Percentiles rank a stretch among this genome's conserved stretches.
Conservation (phyloP, 331 rosid genomes). For the Rosa hybrid region DNA sequence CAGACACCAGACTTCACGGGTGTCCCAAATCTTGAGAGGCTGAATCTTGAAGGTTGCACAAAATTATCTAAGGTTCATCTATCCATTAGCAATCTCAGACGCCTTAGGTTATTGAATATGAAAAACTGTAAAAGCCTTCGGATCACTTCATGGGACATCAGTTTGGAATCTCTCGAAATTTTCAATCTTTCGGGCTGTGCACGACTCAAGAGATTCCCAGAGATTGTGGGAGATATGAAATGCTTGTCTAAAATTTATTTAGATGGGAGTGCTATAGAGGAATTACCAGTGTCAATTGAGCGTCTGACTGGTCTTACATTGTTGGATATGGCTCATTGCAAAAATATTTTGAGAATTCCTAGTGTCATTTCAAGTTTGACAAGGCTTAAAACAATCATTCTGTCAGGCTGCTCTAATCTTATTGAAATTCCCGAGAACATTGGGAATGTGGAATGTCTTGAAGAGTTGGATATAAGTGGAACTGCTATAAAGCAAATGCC, state of each 20-base stretch:
- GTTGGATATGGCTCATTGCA: background rate
- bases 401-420: background rate
- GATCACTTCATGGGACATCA: background rate
- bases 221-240: background rate
- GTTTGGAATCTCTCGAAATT: background rate
- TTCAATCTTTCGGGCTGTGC: background rate
- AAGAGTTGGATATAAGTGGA: background rate
- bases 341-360: background rate
- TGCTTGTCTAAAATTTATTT: background rate
- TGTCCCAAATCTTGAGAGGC: background rate
- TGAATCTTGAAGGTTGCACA: constrained; percentile 1
- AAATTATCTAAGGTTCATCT: background rate
- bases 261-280: background rate
- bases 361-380: background rate
- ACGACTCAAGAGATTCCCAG: background rate
- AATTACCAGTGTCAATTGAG: background rate
- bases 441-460: background rate
- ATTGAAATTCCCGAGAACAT: background rate
- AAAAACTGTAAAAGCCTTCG: background rate
- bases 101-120: background rate
- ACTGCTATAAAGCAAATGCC: background rate
- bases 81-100: background rate
- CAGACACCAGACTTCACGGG: background rate
- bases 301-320: background rate
- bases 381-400: background rate